Evolutionary conservation across 257 asterid species (phyloP).

Genomic region (Solanum gandarillasii): DNA sequence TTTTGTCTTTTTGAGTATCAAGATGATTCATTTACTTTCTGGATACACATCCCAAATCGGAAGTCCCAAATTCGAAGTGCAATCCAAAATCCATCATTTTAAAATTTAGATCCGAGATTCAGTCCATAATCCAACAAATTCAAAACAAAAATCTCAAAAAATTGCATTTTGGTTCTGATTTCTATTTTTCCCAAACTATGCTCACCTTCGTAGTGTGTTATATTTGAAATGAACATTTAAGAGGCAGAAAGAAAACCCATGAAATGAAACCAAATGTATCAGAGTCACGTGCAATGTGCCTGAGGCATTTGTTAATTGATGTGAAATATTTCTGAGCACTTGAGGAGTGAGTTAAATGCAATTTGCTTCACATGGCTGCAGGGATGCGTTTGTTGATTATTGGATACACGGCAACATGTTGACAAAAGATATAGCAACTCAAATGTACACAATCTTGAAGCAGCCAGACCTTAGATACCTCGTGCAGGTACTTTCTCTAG

Average conservation of each 20-base stretch:
- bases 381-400: slow-evolving; percentile 89
- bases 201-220: neutral
- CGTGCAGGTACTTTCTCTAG: slow-evolving; percentile 47
- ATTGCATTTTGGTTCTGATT: neutral
- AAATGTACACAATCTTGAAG: slow-evolving; percentile 72
- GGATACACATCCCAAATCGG: neutral
- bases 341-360: neutral
- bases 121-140: neutral
- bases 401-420: slow-evolving; percentile 86
- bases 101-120: neutral
- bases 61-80: neutral
- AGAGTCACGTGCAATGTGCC: neutral
- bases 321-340: neutral
- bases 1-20: neutral
- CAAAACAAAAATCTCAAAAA: neutral
- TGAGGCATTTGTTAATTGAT: neutral
- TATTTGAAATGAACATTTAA: neutral
- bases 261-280: neutral
- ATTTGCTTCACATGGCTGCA: slow-evolving; percentile 17
- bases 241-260: neutral
- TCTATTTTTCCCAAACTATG: neutral
- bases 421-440: slow-evolving; percentile 77
- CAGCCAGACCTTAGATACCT: slow-evolving; percentile 68
- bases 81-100: neutral
- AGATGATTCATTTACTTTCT: neutral